Conservation (phyloP, 208 protist species). For the Blechomonas ayalai region DNA sequence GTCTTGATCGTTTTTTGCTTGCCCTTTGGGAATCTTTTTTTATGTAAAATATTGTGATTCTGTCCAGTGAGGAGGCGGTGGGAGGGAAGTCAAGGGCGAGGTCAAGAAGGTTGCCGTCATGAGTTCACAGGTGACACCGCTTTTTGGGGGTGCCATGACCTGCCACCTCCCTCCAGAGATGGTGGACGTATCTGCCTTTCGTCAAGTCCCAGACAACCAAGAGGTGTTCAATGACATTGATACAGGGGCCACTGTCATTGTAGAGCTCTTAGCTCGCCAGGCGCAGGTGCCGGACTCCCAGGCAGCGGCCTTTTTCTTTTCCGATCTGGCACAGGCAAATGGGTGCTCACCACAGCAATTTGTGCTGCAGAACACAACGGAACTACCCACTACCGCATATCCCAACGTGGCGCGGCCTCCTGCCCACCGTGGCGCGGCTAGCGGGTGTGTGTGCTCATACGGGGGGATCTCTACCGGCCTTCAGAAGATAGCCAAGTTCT, state of each 20-base stretch:
- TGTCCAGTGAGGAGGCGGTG: background rate
- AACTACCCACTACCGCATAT: slow-evolving; percentile 18
- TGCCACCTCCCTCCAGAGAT: slow-evolving; percentile 20
- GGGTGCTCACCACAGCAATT: slow-evolving; percentile 12
- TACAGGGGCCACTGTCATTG: slow-evolving; percentile 51
- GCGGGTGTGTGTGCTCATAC: slow-evolving; percentile 26
- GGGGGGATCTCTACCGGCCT: slow-evolving; percentile 30
- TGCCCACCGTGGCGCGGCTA: background rate
- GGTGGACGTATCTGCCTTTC: slow-evolving; percentile 54
- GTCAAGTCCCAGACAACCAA: slow-evolving; percentile 73
- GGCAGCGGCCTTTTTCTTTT: slow-evolving; percentile 50
- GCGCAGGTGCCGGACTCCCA: slow-evolving; percentile 24
- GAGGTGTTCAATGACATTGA: slow-evolving; percentile 54
- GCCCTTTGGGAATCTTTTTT: background rate
- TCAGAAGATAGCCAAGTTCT: slow-evolving; percentile 67
- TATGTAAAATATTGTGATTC: slow-evolving; percentile 1
- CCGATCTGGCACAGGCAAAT: slow-evolving; percentile 58
- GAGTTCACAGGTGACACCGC: slow-evolving; percentile 14
- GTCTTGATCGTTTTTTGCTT: background rate
- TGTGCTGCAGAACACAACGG: background rate
- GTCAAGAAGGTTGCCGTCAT: too few species aligned
- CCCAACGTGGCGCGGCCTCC: slow-evolving; percentile 22
- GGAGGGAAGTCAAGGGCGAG: too few species aligned
- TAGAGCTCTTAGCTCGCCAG: slow-evolving; percentile 62
- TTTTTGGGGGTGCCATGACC: slow-evolving; percentile 73